Evolutionary conservation across 2,329 filamentous ascomycete genomes (phyloP).

Genomic region (Mariannaea sp.): DNA sequence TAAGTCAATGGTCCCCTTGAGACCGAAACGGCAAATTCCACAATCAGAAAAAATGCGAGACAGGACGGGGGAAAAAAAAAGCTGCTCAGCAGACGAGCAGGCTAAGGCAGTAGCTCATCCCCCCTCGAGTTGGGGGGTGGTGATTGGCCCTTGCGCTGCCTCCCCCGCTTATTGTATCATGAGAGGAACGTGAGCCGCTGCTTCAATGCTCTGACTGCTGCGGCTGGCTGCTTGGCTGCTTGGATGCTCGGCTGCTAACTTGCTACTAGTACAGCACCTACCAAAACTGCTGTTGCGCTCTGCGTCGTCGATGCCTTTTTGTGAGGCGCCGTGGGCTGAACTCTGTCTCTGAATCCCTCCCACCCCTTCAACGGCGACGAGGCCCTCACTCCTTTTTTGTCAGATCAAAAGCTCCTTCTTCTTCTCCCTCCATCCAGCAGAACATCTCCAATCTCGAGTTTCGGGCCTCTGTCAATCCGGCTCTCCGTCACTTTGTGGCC

Average conservation of each 20-base stretch:
- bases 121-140: constrained; percentile 26
- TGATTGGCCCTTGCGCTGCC: constrained; percentile 39
- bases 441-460: background rate
- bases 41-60: background rate
- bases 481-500: constrained; percentile 4
- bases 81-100: constrained; percentile 32
- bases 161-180: constrained; percentile 49
- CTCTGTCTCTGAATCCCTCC: constrained; percentile 29
- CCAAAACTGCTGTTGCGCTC: too few relatives aligned
- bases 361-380: constrained; percentile 32
- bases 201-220: too few relatives aligned
- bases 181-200: constrained; percentile 40
- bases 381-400: constrained; percentile 2
- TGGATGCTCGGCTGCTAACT: too few relatives aligned
- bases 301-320: constrained; percentile 9
- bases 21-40: background rate
- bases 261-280: too few relatives aligned
- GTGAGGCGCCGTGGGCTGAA: constrained; percentile 33
- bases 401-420: background rate
- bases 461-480: constrained; percentile 16
- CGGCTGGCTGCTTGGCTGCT: too few relatives aligned
- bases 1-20: too few relatives aligned
- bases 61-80: constrained; percentile 7
- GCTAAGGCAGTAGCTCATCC: background rate
- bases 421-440: background rate